Base-by-base conservation (phyloP, 768 basidiomycete genomes). In the Coprinopsis marcescibilis region DNA sequence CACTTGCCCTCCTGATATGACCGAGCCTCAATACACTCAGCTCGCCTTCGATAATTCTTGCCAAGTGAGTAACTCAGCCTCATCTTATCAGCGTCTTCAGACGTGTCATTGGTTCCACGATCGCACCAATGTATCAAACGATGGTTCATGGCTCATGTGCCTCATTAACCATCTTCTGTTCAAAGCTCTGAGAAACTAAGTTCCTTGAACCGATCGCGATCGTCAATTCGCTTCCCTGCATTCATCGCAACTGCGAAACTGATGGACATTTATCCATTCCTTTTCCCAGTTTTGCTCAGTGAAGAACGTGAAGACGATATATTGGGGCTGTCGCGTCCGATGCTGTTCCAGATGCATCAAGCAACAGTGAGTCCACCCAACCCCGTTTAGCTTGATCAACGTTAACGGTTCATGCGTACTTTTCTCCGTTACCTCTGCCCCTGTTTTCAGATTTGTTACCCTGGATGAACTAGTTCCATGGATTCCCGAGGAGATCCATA, bases 1-100 rank as follows among this genome's bases (percentile, higher is more conserved):
- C 1, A 45, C 59, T 5, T 72, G 71, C 45, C 77, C 75, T 0
- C 36, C 45, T 2, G 75, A 77, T 54, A 54, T 77, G 44, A 63
- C 55, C 14, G 75, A 78, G 49, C 65, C 63, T 0, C 64, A 71
- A 45, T 77, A 71, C 48, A 65, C 69, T 7, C 66, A 63, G 48
- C 66, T 78, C n/a, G 64, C 62, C 8, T 77, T 77, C 46, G 66
- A 67, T 48, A 48, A 65, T 26, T 57, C 66, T 55, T 73, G 75
- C 55, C 65, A 74, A 60, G 75, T 74, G 50, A 49, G 64, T 57
- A n/a, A 21, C 30, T 13, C 20, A 32, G 10, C 35, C 19, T 27
- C 19, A 33, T 47, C 46, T 37, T 23, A 19, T 20, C 55, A 45
- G 10, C 7, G 3, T 23, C 29, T 34, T 44, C 39, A 52, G 32